Conservation (phyloP, 805 yeast genomes). For the Candida wancherniae region DNA sequence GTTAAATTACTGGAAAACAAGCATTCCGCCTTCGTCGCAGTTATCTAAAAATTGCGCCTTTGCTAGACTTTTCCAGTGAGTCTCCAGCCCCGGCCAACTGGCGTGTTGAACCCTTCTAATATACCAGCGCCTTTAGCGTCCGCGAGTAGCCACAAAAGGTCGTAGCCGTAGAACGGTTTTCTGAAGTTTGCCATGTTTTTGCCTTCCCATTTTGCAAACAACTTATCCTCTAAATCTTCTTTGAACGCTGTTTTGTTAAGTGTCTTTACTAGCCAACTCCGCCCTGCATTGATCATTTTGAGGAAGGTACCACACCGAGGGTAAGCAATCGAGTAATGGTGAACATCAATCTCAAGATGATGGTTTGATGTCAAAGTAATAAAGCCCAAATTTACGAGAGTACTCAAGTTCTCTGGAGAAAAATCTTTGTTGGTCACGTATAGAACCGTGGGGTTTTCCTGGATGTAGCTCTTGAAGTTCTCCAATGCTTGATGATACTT, state of each 20-base stretch:
- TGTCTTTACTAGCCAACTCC: slow-evolving; percentile 39
- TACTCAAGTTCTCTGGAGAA: slow-evolving; percentile 23
- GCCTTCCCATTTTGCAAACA: slow-evolving; percentile 45
- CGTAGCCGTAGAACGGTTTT: slow-evolving; percentile 48
- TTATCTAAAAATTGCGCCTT: background rate
- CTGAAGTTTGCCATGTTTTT: slow-evolving; percentile 35
- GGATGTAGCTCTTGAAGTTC: slow-evolving; percentile 21
- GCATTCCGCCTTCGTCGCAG: background rate
- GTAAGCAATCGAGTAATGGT: slow-evolving; percentile 39
- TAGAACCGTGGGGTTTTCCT: slow-evolving; percentile 23
- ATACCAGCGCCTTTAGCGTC: slow-evolving; percentile 49
- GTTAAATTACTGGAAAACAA: slow-evolving; percentile 12
- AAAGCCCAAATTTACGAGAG: slow-evolving; percentile 38
- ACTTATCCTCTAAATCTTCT: slow-evolving; percentile 40
- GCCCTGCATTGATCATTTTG: slow-evolving; percentile 40
- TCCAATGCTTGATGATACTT: slow-evolving; percentile 11
- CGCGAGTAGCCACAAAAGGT: slow-evolving; percentile 47
- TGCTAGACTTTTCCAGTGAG: slow-evolving; percentile 43
- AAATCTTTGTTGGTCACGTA: slow-evolving; percentile 24
- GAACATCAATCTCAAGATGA: slow-evolving; percentile 35
- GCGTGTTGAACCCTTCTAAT: slow-evolving; percentile 49
- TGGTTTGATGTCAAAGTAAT: slow-evolving; percentile 44
- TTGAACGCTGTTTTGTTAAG: slow-evolving; percentile 34
- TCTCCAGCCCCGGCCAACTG: slow-evolving; percentile 56
- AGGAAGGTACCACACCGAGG: slow-evolving; percentile 50